A percentile compares a stretch with the other conserved stretches of the same genome.
Evolutionary conservation across 2,329 filamentous ascomycete genomes (phyloP).

Genomic region (Ascochyta viciae-villosae): DNA sequence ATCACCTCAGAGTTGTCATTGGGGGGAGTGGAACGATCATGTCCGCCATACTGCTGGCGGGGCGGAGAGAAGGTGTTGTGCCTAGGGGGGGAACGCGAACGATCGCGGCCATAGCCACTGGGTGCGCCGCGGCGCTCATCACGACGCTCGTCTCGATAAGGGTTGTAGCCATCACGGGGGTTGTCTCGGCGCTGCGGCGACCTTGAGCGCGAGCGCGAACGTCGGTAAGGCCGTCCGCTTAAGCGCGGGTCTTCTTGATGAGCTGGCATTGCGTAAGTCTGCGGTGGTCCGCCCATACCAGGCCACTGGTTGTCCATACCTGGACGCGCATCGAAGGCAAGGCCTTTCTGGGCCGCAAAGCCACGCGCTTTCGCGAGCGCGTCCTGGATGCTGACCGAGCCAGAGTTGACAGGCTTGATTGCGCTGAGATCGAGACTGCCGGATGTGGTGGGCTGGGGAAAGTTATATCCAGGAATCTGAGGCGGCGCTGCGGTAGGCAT

Average conservation of each 20-base stretch:
- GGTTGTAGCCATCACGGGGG: conserved; percentile 78
- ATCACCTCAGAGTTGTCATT: conserved; percentile 83
- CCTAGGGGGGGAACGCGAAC: conserved; percentile 74
- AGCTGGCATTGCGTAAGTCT: conserved; percentile 44
- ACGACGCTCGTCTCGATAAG: conserved; percentile 85
- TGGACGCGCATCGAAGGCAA: conserved; percentile 58
- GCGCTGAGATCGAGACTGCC: conserved; percentile 81
- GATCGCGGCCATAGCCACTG: conserved; percentile 70
- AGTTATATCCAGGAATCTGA: conserved; percentile 53
- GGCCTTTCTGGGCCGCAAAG: conserved; percentile 79
- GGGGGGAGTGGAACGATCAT: conserved; percentile 63
- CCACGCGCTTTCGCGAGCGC: conserved; percentile 85
- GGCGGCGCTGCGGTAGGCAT: conserved; percentile 52
- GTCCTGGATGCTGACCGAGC: conserved; percentile 82
- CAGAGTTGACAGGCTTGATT: conserved; percentile 80
- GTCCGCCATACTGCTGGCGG: conserved; percentile 56
- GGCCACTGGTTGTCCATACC: conserved; percentile 55
- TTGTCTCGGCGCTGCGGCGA: conserved; percentile 68
- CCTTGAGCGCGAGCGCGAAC: conserved; percentile 74
- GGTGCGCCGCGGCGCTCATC: conserved; percentile 62
- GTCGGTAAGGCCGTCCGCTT: conserved; percentile 63
- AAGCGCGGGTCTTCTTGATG: conserved; percentile 58
- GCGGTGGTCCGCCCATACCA: conserved; percentile 33
- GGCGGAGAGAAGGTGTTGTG: conserved; percentile 67
- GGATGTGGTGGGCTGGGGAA: conserved; percentile 74